Evolutionary conservation across 1,284 basidiomycete species (phyloP).

Genomic region (Neolentinus lepideus): DNA sequence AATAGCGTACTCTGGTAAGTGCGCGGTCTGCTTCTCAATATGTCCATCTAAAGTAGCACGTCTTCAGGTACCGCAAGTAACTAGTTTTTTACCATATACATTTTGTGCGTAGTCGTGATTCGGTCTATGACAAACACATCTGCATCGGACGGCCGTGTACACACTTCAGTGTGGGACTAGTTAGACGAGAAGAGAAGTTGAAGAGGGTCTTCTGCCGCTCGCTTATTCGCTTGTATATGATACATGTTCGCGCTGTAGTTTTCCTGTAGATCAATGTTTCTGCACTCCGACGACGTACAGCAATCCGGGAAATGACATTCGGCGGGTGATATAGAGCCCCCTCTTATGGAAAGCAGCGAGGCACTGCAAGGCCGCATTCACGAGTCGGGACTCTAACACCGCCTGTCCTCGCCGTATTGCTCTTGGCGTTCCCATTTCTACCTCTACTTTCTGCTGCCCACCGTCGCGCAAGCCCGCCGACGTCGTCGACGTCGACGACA

Average conservation of each 20-base stretch:
- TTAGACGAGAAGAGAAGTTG: too few relatives aligned
- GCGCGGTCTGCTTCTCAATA: conserved; percentile 1
- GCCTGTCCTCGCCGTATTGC: background rate
- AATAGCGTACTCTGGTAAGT: conserved; percentile 88
- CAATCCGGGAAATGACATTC: background rate
- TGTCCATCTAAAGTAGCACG: background rate
- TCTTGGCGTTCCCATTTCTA: background rate
- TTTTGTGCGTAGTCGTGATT: background rate
- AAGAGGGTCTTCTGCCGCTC: too few relatives aligned
- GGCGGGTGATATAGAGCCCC: background rate
- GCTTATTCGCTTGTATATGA: too few relatives aligned
- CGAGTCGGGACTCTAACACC: background rate
- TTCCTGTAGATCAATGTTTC: background rate
- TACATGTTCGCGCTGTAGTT: too few relatives aligned
- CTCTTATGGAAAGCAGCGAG: background rate
- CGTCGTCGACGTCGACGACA: background rate
- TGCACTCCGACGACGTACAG: background rate
- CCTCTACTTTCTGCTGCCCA: background rate
- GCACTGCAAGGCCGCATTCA: background rate
- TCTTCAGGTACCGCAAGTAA: conserved; percentile 52
- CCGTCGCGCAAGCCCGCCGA: background rate
- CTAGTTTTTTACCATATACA: too few relatives aligned
- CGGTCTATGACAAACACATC: background rate
- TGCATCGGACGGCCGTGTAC: too few relatives aligned
- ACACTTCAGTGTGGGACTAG: too few relatives aligned